Percentiles rank a stretch among this genome's conserved stretches.
Evolutionary conservation across 2,329 filamentous ascomycete species (phyloP).

Genomic region (Pleoardoris graminearum): DNA sequence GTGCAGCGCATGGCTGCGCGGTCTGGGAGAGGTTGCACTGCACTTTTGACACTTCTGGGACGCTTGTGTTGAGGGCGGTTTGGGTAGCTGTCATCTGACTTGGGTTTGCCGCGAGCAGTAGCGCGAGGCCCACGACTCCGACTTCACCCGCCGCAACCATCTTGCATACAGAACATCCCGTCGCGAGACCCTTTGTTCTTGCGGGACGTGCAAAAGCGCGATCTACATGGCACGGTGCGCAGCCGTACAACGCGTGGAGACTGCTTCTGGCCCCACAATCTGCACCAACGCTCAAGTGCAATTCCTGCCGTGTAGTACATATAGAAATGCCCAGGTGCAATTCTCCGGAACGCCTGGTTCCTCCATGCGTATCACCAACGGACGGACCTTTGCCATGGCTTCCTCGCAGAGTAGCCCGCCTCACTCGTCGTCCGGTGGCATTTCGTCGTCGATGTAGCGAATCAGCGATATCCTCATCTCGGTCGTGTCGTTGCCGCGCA

Average conservation of each 20-base stretch:
- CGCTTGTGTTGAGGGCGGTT: background rate
- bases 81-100: background rate
- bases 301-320: background rate
- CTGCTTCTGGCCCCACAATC: background rate
- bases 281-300: constrained; percentile 1
- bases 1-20: background rate
- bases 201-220: background rate
- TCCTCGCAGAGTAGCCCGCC: background rate
- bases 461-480: constrained; percentile 94
- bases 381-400: constrained; percentile 9
- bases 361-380: constrained; percentile 8
- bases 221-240: background rate
- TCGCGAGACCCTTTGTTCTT: background rate
- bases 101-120: background rate
- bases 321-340: background rate
- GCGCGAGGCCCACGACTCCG: background rate
- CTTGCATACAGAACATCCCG: background rate
- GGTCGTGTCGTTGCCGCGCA: constrained; percentile 92
- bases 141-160: background rate
- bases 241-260: background rate
- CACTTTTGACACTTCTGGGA: background rate
- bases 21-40: background rate
- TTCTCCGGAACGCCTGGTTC: constrained; percentile 7
- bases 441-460: constrained; percentile 94
- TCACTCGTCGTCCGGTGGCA: constrained; percentile 94